Base-by-base conservation (phyloP, 805 yeast species). In the Pichia kluyveri region DNA sequence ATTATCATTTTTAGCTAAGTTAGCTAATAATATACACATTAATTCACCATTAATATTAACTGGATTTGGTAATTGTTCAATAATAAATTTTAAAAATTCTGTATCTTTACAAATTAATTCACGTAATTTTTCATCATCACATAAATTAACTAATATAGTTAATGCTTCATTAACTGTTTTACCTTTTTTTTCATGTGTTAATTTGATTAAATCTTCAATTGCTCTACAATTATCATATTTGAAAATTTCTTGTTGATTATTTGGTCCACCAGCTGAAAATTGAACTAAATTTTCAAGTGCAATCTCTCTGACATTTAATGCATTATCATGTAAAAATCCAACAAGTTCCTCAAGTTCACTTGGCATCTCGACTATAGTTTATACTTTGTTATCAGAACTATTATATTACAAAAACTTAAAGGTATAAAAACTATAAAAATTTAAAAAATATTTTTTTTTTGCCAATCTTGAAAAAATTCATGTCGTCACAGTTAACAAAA, bases 251-350 rank as follows among this genome's bases (percentile, higher is more conserved):
- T 77, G 79, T 36, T 81, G 77, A 3, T 82, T 72, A 40, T 60
- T 57, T 14, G 60, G 51, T 9, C 91, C 91, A 44, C 80, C 77
- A 42, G 81, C 78, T 10, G 95, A 83, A 62, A 75, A 86, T 3
- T 90, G 95, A 12, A 87, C 88, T 47, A 89, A 65, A 61, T 88
- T 82, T 57, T 86, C 93, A 43, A 90, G 70, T 0, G 97, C 97
- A 48, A 89, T 82, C 56, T 83, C 87, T 50, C 83, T 79, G 32
- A 88, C 86, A 11, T 83, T 83, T 3, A 85, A 82, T 60, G 84
- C 87, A 1, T 86, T 83, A 8, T 91, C 79, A 62, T 86, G 96
- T 51, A 90, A 71, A 60, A 90, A 89, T 43, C 74, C 79, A 23
- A 88, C 95, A 41, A 90, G 69, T 69, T 76, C 46, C 34, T 53